Evolutionary conservation across 2,329 filamentous ascomycete species (phyloP).

Genomic region (Aureobasidium musti): DNA sequence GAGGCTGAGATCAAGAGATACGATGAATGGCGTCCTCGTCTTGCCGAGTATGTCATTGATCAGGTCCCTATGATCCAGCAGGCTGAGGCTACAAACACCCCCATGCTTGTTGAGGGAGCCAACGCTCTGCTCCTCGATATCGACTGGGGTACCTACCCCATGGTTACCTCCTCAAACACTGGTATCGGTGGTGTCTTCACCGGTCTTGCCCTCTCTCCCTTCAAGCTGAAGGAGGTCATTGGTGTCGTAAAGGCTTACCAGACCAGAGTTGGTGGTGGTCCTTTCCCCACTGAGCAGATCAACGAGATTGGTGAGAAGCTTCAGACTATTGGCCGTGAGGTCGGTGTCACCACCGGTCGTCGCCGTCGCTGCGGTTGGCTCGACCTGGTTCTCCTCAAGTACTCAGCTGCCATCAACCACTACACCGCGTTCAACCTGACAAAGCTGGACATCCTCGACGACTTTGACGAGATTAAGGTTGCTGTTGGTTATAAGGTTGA

Average conservation of each 20-base stretch:
- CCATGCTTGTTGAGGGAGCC: slow-evolving; percentile 69
- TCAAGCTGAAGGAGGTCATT: slow-evolving; percentile 62
- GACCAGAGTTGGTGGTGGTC: slow-evolving; percentile 58
- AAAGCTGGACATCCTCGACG: slow-evolving; percentile 71
- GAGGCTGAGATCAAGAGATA: slow-evolving; percentile 68
- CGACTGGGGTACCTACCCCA: slow-evolving; percentile 63
- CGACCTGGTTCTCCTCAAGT: slow-evolving; percentile 69
- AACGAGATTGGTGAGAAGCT: slow-evolving; percentile 60
- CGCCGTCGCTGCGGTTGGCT: slow-evolving; percentile 65
- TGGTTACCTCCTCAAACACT: slow-evolving; percentile 62
- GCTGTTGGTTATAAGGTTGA: slow-evolving; percentile 68
- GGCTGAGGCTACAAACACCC: slow-evolving; percentile 60
- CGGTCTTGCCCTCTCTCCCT: slow-evolving; percentile 63
- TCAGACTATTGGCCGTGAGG: slow-evolving; percentile 58
- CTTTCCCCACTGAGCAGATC: slow-evolving; percentile 68
- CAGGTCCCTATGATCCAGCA: slow-evolving; percentile 64
- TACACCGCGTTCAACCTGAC: slow-evolving; percentile 67
- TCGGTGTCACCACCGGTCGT: slow-evolving; percentile 60
- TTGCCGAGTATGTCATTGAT: slow-evolving; percentile 66
- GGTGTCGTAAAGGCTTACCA: slow-evolving; percentile 70
- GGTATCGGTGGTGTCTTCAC: slow-evolving; percentile 64
- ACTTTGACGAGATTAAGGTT: slow-evolving; percentile 72
- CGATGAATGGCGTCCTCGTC: slow-evolving; percentile 58
- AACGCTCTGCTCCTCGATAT: slow-evolving; percentile 70
- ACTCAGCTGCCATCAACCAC: slow-evolving; percentile 65